phyloP scores from a whole-genome alignment of 1,139 yeast genomes.

The Hemisphaericaspora lyxosophila region DNA sequence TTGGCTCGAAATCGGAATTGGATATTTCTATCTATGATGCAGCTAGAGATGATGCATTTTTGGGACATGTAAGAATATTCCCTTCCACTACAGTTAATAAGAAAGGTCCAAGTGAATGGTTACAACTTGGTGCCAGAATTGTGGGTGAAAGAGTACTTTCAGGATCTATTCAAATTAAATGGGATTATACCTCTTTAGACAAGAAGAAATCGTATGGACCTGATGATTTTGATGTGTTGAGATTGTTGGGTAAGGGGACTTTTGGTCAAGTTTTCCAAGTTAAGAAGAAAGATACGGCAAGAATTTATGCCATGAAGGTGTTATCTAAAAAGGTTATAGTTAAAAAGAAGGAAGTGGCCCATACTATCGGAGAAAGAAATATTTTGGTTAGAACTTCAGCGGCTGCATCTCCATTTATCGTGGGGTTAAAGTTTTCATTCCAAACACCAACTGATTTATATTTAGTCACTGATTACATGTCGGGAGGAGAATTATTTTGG shows the following conservation, averaged over 20 bases:
- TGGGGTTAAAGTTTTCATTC: conserved; percentile 90
- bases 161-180: conserved; percentile 73
- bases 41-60: conserved; percentile 72
- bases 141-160: conserved; percentile 67
- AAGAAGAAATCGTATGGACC: conserved; percentile 83
- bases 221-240: conserved; percentile 85
- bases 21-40: conserved; percentile 89
- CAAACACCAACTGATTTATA: conserved; percentile 92
- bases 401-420: conserved; percentile 85
- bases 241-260: conserved; percentile 92
- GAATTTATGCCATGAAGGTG: conserved; percentile 97
- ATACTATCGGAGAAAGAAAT: conserved; percentile 94
- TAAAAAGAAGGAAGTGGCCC: conserved; percentile 95
- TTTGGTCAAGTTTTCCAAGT: conserved; percentile 98
- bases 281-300: conserved; percentile 78
- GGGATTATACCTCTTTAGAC: conserved; percentile 67
- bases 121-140: conserved; percentile 67
- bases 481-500: conserved; percentile 98
- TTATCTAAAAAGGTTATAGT: conserved; percentile 91
- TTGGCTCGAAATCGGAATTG: conserved; percentile 76
- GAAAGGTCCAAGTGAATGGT: conserved; percentile 59
- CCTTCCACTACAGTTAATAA: conserved; percentile 56
- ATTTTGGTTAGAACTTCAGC: conserved; percentile 86
- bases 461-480: conserved; percentile 94
- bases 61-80: conserved; percentile 77